A percentile compares a stretch with the other conserved stretches of the same genome.
These are phyloP conservation scores for Euphorbia peplus DNA, from an alignment of 345 rosid genomes.

Conservation along the genomic window DNA sequence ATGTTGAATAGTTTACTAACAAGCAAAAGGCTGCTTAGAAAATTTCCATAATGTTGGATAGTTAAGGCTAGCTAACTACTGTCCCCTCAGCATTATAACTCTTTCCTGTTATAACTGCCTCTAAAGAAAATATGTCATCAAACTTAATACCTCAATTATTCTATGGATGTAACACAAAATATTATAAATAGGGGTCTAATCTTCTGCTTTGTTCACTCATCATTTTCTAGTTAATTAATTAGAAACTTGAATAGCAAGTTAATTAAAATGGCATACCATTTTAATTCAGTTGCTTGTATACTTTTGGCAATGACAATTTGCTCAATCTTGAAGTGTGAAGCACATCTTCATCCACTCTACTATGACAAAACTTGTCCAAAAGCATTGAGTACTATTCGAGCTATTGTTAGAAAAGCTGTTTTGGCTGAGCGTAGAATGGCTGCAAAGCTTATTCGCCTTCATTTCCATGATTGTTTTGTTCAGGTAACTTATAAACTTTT, in stretches of 20 bases:
- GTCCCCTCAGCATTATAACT: not conserved
- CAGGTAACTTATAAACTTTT: not conserved
- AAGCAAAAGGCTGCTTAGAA: not conserved
- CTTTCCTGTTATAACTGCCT: not conserved
- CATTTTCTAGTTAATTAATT: too few species aligned
- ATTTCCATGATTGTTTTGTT: conserved; percentile 62
- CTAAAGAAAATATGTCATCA: not conserved
- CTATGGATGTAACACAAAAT: not conserved
- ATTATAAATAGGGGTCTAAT: not conserved
- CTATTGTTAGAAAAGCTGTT: conserved; percentile 29
- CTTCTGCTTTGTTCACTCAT: too few species aligned
- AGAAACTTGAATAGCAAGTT: not conserved
- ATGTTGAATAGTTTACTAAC: too few species aligned
- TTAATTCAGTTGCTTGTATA: not conserved
- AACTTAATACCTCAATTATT: not conserved
- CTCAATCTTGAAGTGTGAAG: conserved; percentile 23
- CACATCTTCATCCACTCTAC: conserved; percentile 48
- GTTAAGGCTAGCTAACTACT: not conserved
- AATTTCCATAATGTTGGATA: not conserved
- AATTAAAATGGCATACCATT: conserved; percentile 7
- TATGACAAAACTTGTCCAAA: conserved; percentile 45
- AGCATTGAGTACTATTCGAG: conserved; percentile 40
- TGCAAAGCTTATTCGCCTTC: conserved; percentile 59
- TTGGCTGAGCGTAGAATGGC: conserved; percentile 52
- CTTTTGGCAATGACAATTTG: not conserved